A percentile compares a stretch with the other conserved stretches of the same genome.
Conservation (phyloP, 768 basidiomycete genomes). For the Tylopilus cervinicoccineus region DNA sequence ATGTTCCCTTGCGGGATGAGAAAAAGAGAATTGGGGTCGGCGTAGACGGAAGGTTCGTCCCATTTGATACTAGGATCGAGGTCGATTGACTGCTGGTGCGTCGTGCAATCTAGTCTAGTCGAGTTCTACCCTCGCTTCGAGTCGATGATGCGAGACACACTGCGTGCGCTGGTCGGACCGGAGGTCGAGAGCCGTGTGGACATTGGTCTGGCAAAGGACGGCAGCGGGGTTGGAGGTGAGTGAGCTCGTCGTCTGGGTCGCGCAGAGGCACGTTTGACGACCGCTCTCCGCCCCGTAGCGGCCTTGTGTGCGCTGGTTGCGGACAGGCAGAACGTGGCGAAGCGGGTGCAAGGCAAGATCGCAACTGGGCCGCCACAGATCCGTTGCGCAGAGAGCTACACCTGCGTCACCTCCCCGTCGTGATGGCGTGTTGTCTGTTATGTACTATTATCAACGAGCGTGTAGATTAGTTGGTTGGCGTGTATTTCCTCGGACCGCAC, state of each 20-base stretch:
- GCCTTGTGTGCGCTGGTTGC: slow-evolving; percentile 73
- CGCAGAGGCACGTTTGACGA: not conserved
- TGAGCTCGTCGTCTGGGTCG: not conserved
- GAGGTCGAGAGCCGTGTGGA: slow-evolving; percentile 76
- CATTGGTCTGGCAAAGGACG: slow-evolving; percentile 95
- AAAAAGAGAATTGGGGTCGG: slow-evolving; percentile 71
- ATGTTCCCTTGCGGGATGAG: slow-evolving; percentile 28
- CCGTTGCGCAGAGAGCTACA: slow-evolving; percentile 8
- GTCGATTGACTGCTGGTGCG: not conserved
- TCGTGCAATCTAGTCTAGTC: slow-evolving; percentile 54
- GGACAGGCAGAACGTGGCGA: slow-evolving; percentile 20
- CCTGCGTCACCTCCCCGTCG: slow-evolving; percentile 20
- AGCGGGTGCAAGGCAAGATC: slow-evolving; percentile 8
- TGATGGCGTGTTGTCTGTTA: slow-evolving; percentile 10
- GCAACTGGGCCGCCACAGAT: slow-evolving; percentile 8
- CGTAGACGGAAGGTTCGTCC: slow-evolving; percentile 81
- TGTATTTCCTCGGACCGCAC: slow-evolving; percentile 7
- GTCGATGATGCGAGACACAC: slow-evolving; percentile 63
- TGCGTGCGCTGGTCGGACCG: slow-evolving; percentile 72
- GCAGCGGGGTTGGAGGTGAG: slow-evolving; percentile 95
- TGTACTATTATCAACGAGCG: slow-evolving; percentile 8
- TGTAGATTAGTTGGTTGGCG: too few species aligned
- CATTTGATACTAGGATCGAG: not conserved
- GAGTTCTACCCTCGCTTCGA: slow-evolving; percentile 92
- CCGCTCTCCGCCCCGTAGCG: slow-evolving; percentile 41